Evolutionary conservation across 2,329 filamentous ascomycete genomes (phyloP), one percentile per base, ranked within the genome.

Genomic region (Fusarium sp.): DNA sequence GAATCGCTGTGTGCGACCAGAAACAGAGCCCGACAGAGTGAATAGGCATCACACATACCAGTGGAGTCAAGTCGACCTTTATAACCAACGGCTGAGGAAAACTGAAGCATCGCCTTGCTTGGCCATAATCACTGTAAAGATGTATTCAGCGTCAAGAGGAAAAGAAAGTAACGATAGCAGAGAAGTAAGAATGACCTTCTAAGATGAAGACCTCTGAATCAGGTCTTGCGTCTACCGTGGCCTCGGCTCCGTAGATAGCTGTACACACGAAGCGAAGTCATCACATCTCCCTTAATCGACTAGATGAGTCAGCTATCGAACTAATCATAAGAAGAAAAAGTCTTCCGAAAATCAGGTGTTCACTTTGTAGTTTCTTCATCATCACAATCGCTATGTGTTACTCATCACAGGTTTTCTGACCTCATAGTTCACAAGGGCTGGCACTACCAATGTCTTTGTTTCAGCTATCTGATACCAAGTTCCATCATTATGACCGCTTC

Each of bases 1-100:
- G n/a, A 26, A 12, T 51, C 5, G 10, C 9, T 20, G 1, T 3
- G 2, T 20, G 5, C 0, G 0, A 3, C 1, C 2, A 12, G 18
- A 12, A 11, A 14, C 6, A 24, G 4, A 20, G 2, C 26, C 6
- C 6, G 18, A 12, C 3, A 26, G 2, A 11, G 3, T 20, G 13
- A 35, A 22, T 22, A 7, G 6, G 16, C 18, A 33, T 5, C 31
- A 15, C 4, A 15, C 5, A 26, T 22, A 15, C 15, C 5, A 2
- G 5, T 2, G 10, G 3, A 24, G 12, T 16, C 1, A 50, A 33
- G 3, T 7, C 6, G 20, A 14, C 44, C 8, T 15, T 22, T 22
- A 22, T 22, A 22, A 20, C 3, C 13, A 45, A 45, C 14, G 15
- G 18, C 15, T 18, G 20, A 3, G 8, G 30, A 33, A 11, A 14